Evolutionary conservation across 345 rosid species (phyloP).

Genomic region (Brassica incana): DNA sequence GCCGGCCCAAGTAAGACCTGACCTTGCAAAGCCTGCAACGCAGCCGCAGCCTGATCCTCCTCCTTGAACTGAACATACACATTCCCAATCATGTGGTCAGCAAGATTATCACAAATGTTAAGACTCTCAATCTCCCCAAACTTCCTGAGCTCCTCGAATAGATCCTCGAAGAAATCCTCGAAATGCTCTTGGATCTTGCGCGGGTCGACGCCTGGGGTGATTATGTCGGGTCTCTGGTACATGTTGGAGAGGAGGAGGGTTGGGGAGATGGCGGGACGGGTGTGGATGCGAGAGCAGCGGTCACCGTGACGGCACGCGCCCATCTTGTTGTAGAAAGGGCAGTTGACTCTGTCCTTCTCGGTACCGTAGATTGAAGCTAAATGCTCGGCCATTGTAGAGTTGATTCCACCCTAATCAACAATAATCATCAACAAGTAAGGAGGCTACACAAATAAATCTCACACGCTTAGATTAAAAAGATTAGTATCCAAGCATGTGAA

Average conservation of each 20-base stretch:
- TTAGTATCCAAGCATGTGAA: neutral
- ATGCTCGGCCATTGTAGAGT: constrained; percentile 64
- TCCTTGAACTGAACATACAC: constrained; percentile 87
- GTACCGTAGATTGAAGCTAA: constrained; percentile 54
- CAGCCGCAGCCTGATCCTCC: constrained; percentile 91
- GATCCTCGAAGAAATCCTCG: too few species aligned
- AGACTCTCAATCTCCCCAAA: constrained; percentile 88
- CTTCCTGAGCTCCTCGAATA: constrained; percentile 83
- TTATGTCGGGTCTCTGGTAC: neutral
- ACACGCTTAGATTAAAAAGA: neutral
- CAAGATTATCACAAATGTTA: constrained; percentile 72
- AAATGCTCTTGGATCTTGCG: constrained; percentile 76
- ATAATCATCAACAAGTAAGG: too few species aligned
- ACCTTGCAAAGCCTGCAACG: constrained; percentile 71
- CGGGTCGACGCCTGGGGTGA: constrained; percentile 48
- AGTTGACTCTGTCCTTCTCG: constrained; percentile 84
- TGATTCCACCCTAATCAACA: neutral
- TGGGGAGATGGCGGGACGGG: constrained; percentile 75
- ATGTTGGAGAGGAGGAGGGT: constrained; percentile 74
- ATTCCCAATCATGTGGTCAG: constrained; percentile 44
- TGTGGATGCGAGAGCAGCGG: constrained; percentile 85
- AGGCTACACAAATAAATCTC: neutral
- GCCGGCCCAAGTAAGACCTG: constrained; percentile 82
- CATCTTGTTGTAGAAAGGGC: constrained; percentile 85
- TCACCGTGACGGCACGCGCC: constrained; percentile 94